phyloP scores from a whole-genome alignment of 805 yeast genomes.

The Blastobotrys parvus region DNA sequence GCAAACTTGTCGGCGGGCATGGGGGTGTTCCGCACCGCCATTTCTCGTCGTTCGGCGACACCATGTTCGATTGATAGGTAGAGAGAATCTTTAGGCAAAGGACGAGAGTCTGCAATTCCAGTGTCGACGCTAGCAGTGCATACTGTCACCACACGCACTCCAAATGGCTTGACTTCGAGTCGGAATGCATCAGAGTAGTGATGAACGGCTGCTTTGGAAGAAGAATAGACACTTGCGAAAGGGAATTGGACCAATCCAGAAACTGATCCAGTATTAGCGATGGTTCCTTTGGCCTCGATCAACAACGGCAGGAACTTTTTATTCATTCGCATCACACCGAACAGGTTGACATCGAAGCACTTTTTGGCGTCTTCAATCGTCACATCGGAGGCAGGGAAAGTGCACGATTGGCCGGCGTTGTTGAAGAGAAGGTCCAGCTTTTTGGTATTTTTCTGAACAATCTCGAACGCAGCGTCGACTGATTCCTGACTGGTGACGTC shows the following conservation, averaged over 20 bases:
- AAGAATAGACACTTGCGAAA: conserved; percentile 54
- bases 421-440: conserved; percentile 49
- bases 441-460: conserved; percentile 31
- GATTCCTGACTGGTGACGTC: conserved; percentile 48
- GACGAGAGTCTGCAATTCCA: conserved; percentile 58
- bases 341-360: conserved; percentile 58
- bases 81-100: conserved; percentile 43
- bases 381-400: conserved; percentile 62
- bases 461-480: conserved; percentile 35
- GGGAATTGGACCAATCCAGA: conserved; percentile 64
- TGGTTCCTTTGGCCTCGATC: conserved; percentile 57
- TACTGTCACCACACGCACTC: conserved; percentile 58
- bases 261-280: conserved; percentile 67
- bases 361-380: conserved; percentile 42
- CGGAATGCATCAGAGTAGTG: conserved; percentile 57
- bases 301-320: conserved; percentile 50
- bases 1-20: conserved; percentile 53
- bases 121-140: conserved; percentile 73
- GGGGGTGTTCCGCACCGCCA: conserved; percentile 54
- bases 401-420: conserved; percentile 64
- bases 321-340: conserved; percentile 57
- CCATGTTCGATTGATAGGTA: conserved; percentile 45
- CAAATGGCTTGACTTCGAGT: conserved; percentile 62
- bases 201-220: conserved; percentile 70
- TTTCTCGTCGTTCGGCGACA: conserved; percentile 43